Percentiles rank a stretch among this genome's conserved stretches.
phyloP scores from a whole-genome alignment of 2,329 filamentous ascomycete genomes.

The Hirsutella rhossiliensis region DNA sequence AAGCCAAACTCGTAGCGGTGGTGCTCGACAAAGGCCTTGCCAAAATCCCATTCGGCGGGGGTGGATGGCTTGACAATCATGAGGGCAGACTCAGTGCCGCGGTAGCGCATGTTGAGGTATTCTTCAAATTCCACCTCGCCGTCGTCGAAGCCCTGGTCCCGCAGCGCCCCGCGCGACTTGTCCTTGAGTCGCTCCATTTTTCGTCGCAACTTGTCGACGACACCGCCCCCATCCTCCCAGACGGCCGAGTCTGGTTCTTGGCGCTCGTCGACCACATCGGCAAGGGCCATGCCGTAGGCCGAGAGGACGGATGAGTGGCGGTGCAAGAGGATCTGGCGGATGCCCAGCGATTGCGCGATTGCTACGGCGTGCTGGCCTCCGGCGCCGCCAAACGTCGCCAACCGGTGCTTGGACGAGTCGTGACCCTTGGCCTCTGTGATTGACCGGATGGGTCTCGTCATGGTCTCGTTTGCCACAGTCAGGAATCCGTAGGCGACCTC shows the following conservation, averaged over 20 bases:
- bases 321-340: conserved; percentile 29
- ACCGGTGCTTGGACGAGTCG: conserved; percentile 20
- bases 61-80: conserved; percentile 71
- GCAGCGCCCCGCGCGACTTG: conserved; percentile 56
- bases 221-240: conserved; percentile 43
- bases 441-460: conserved; percentile 22
- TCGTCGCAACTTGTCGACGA: conserved; percentile 48
- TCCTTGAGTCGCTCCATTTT: conserved; percentile 73
- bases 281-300: conserved; percentile 32
- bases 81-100: conserved; percentile 79
- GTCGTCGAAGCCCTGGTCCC: conserved; percentile 61
- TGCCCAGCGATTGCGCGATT: conserved; percentile 29
- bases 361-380: conserved; percentile 32
- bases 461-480: conserved; percentile 23
- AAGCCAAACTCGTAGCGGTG: conserved; percentile 71
- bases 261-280: conserved; percentile 30
- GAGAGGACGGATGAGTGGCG: conserved; percentile 32
- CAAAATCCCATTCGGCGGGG: conserved; percentile 70
- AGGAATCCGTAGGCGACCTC: conserved; percentile 24
- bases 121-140: conserved; percentile 20
- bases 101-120: conserved; percentile 83
- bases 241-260: conserved; percentile 23
- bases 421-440: conserved; percentile 23
- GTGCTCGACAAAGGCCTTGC: conserved; percentile 71
- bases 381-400: conserved; percentile 24